A percentile compares a stretch with the other conserved stretches of the same genome.
Evolutionary conservation across 139 green algal genomes (phyloP).

Genomic region (Klebsormidium nitens): DNA sequence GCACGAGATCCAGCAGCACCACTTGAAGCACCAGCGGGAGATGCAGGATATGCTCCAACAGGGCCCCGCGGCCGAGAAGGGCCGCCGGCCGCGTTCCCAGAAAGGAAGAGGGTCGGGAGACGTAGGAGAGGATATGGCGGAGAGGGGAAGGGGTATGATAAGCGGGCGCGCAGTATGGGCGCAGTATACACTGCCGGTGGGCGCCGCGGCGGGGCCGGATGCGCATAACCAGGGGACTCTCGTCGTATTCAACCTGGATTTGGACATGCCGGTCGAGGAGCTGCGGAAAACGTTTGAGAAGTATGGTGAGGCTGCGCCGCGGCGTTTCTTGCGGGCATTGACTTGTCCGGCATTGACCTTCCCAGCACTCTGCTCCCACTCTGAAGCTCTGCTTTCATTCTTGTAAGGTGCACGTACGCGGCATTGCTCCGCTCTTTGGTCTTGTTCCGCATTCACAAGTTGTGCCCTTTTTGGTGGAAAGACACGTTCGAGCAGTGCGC

Average conservation of each 20-base stretch:
- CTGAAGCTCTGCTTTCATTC: too few relatives aligned
- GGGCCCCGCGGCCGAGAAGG: not conserved
- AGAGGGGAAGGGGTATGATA: constrained; percentile 8
- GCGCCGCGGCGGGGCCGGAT: constrained; percentile 3
- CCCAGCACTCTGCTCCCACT: too few relatives aligned
- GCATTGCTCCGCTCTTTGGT: too few relatives aligned
- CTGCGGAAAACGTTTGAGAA: constrained; percentile 10
- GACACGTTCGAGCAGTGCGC: too few relatives aligned
- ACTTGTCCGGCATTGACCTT: too few relatives aligned
- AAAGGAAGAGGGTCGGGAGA: constrained; percentile 51
- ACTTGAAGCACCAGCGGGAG: constrained; percentile 3
- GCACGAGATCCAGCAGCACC: constrained; percentile 48
- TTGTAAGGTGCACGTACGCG: too few relatives aligned
- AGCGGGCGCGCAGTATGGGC: constrained; percentile 24
- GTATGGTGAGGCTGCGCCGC: not conserved
- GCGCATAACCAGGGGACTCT: constrained; percentile 64
- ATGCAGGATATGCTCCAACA: not conserved
- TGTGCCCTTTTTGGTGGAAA: too few relatives aligned
- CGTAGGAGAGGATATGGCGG: not conserved
- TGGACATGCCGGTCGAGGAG: constrained; percentile 22
- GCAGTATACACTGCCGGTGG: constrained; percentile 12
- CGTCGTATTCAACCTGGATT: constrained; percentile 74
- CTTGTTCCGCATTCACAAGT: too few relatives aligned
- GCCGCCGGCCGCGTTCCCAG: too few relatives aligned
- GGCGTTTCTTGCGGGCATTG: too few relatives aligned